Percentiles rank a stretch among this genome's conserved stretches.
Evolutionary conservation across 768 basidiomycete species (phyloP).

Genomic region (Boletus patriciae): DNA sequence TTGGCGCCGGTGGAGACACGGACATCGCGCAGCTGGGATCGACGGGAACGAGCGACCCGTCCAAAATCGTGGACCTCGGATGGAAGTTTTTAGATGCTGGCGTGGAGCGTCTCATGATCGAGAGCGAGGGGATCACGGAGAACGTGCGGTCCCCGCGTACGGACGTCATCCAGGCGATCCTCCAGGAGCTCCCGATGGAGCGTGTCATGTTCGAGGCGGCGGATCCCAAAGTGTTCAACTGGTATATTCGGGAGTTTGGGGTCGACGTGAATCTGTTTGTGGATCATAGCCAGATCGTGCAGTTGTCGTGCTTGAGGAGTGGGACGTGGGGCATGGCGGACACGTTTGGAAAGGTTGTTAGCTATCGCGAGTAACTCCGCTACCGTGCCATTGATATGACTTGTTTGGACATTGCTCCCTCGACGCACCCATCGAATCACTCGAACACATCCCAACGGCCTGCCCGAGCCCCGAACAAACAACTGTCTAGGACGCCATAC

Average conservation of each 20-base stretch:
- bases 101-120: constrained; percentile 47
- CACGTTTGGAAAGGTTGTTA: constrained; percentile 45
- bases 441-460: no score
- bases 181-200: constrained; percentile 39
- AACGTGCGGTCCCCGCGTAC: constrained; percentile 44
- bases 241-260: constrained; percentile 46
- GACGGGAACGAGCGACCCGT: constrained; percentile 32
- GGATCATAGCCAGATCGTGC: constrained; percentile 46
- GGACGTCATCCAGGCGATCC: constrained; percentile 44
- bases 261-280: constrained; percentile 44
- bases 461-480: no score
- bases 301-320: constrained; percentile 43
- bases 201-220: constrained; percentile 50
- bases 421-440: no score
- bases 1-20: constrained; percentile 47
- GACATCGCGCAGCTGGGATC: constrained; percentile 38
- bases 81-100: constrained; percentile 43
- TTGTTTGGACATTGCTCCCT: no score
- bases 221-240: constrained; percentile 45
- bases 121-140: constrained; percentile 49
- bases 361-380: constrained; percentile 30
- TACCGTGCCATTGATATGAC: neutral
- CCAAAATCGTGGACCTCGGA: constrained; percentile 38
- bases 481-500: no score
- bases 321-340: constrained; percentile 48